Percentiles rank a stretch among this genome's conserved stretches.
Conservation (phyloP, 2,329 filamentous ascomycete species). For the Plectosphaerella plurivora region DNA sequence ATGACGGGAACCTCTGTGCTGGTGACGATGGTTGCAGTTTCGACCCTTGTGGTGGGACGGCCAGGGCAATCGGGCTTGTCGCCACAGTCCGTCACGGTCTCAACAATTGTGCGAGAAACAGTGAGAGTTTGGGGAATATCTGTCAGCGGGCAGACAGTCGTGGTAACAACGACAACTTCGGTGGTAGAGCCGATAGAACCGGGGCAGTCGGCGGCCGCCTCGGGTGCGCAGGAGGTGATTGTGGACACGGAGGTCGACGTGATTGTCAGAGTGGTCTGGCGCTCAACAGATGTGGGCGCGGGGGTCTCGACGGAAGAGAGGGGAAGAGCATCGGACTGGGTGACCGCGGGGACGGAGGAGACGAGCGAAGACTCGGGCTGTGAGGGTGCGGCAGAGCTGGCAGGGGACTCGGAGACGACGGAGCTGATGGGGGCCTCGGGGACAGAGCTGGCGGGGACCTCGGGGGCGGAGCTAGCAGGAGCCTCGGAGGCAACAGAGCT, state of each 20-base stretch:
- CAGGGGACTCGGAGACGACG: background rate
- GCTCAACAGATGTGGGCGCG: background rate
- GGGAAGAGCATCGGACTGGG: background rate
- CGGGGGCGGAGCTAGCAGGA: no score
- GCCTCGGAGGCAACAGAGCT: no score
- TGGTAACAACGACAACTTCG: conserved; percentile 25
- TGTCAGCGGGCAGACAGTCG: conserved; percentile 35
- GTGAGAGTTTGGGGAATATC: conserved; percentile 3
- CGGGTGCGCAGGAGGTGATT: conserved; percentile 11
- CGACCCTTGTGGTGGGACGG: conserved; percentile 13
- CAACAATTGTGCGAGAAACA: conserved; percentile 3
- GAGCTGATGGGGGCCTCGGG: background rate
- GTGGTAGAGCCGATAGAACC: background rate
- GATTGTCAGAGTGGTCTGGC: conserved; percentile 10
- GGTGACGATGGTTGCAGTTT: conserved; percentile 10
- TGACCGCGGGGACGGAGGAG: background rate
- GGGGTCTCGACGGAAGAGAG: background rate
- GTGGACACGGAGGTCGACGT: conserved; percentile 11
- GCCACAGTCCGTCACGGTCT: conserved; percentile 5
- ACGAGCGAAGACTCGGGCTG: background rate
- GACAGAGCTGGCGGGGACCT: no score
- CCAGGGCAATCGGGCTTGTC: conserved; percentile 5
- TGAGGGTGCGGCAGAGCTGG: background rate
- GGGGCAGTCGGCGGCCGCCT: conserved; percentile 2
- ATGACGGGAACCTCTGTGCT: background rate